These are phyloP conservation scores for Cydonia oblonga DNA, from an alignment of 331 rosid species.

Conservation along the genomic window DNA sequence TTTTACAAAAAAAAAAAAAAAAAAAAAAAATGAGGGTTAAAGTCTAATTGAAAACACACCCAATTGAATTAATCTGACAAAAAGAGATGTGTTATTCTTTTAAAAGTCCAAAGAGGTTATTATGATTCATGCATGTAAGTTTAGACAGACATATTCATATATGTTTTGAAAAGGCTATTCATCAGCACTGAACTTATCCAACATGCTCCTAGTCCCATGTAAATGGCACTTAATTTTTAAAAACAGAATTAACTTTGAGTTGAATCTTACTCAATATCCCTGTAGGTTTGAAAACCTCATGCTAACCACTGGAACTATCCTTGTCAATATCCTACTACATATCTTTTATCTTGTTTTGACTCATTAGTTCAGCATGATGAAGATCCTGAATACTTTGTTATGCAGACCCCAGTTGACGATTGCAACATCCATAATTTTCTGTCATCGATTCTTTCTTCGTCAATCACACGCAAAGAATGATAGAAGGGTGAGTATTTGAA, in stretches of 20 bases:
- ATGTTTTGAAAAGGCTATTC: neutral
- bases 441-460: slow-evolving; percentile 90
- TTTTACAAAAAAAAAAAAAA: too few relatives aligned
- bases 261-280: neutral
- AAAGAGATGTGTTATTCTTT: neutral
- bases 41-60: neutral
- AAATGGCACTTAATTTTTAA: neutral
- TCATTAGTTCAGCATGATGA: slow-evolving; percentile 13
- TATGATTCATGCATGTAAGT: neutral
- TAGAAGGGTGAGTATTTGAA: slow-evolving; percentile 66
- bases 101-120: neutral
- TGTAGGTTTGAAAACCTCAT: neutral
- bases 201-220: neutral
- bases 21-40: neutral
- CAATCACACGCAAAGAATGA: slow-evolving; percentile 96
- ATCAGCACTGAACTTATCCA: neutral
- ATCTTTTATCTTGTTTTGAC: neutral
- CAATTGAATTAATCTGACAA: neutral
- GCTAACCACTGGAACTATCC: neutral
- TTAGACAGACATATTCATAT: neutral
- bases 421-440: slow-evolving; percentile 94
- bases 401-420: slow-evolving; percentile 98
- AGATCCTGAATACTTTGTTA: slow-evolving; percentile 5
- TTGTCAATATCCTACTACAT: neutral
- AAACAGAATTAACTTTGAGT: neutral